A percentile compares a stretch with the other conserved stretches of the same genome.
Conservation (phyloP, 1,284 basidiomycete species). For the Cutaneotrichosporon sp. region DNA sequence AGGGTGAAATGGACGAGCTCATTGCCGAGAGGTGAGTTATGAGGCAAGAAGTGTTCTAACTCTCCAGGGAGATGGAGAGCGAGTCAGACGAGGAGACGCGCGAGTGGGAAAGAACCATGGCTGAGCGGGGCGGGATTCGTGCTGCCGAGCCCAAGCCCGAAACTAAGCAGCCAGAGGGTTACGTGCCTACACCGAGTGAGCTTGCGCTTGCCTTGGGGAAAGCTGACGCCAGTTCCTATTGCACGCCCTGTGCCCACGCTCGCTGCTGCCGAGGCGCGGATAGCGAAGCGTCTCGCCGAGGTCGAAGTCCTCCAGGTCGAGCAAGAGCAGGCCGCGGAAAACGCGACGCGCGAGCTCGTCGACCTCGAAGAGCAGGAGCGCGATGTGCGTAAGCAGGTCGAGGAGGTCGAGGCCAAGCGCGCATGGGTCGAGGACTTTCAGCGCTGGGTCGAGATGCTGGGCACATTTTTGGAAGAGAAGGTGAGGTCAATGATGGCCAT, state of each 20-base stretch:
- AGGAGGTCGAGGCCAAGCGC: conserved; percentile 70
- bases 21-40: conserved; percentile 72
- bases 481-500: conserved; percentile 49
- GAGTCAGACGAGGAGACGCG: conserved; percentile 76
- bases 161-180: conserved; percentile 53
- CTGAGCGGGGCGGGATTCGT: conserved; percentile 9
- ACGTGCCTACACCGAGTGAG: conserved; percentile 71
- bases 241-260: conserved; percentile 57
- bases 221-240: conserved; percentile 53
- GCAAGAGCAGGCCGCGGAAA: conserved; percentile 37
- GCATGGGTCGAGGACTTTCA: conserved; percentile 81
- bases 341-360: conserved; percentile 57
- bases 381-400: conserved; percentile 74
- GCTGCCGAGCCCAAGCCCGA: background rate
- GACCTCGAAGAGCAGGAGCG: conserved; percentile 68
- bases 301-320: conserved; percentile 47
- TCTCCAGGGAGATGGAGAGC: conserved; percentile 58
- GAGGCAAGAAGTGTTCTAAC: background rate
- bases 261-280: conserved; percentile 63
- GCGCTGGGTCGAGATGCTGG: conserved; percentile 81
- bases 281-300: conserved; percentile 59
- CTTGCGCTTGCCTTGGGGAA: conserved; percentile 9
- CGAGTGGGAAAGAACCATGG: conserved; percentile 69
- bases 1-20: conserved; percentile 74
- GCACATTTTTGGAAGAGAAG: conserved; percentile 87